These are phyloP conservation scores for Pezicula radicicola DNA, from an alignment of 2,329 filamentous ascomycete species.

Conservation along the genomic window DNA sequence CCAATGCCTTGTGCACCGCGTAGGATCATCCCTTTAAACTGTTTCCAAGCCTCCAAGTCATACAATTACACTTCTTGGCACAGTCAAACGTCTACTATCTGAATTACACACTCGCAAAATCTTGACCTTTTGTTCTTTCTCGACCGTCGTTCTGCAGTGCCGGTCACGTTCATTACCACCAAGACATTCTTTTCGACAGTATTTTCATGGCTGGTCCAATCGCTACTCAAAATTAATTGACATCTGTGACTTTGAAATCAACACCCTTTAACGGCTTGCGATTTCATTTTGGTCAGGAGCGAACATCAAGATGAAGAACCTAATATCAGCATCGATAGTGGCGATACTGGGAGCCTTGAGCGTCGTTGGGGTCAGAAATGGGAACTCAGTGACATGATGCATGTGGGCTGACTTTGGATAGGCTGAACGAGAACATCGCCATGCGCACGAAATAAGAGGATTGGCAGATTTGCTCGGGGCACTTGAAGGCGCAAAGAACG, in stretches of 20 bases:
- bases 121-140: conserved; percentile 10
- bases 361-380: conserved; percentile 18
- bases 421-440: conserved; percentile 3
- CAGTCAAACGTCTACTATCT: background rate
- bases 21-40: conserved; percentile 13
- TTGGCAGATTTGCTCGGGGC: conserved; percentile 19
- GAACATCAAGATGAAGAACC: conserved; percentile 16
- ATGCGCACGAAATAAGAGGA: conserved; percentile 9
- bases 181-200: conserved; percentile 16
- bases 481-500: conserved; percentile 11
- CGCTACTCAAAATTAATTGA: conserved; percentile 5
- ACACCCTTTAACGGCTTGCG: background rate
- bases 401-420: conserved; percentile 8
- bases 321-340: conserved; percentile 17
- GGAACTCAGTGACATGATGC: background rate
- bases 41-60: conserved; percentile 17
- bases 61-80: conserved; percentile 7
- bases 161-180: conserved; percentile 23
- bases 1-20: conserved; percentile 17
- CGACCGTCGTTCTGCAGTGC: conserved; percentile 22
- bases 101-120: conserved; percentile 10
- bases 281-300: conserved; percentile 2
- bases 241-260: conserved; percentile 10
- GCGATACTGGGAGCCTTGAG: conserved; percentile 14
- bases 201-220: conserved; percentile 26